phyloP scores from a whole-genome alignment of 768 basidiomycete genomes.

The Gloeophyllum trabeum region DNA sequence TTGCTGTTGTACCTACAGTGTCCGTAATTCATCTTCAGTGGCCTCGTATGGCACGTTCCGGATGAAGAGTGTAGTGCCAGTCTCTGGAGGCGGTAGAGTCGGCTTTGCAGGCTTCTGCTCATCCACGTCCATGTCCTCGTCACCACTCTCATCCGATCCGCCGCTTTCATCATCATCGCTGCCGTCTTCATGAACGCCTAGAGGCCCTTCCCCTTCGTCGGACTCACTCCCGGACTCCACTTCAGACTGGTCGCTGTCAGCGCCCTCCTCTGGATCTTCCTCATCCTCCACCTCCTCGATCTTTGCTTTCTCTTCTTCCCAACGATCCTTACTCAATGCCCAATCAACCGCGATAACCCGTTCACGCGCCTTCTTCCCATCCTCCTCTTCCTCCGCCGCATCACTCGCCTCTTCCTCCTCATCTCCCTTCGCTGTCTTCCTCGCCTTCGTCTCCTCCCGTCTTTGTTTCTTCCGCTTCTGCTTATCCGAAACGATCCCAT shows the following conservation, averaged over 20 bases:
- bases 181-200: neutral
- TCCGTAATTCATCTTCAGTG: slow-evolving; percentile 86
- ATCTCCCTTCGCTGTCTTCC: slow-evolving; percentile 10
- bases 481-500: slow-evolving; percentile 43
- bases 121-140: slow-evolving; percentile 17
- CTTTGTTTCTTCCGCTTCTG: slow-evolving; percentile 58
- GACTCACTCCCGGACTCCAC: slow-evolving; percentile 15
- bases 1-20: slow-evolving; percentile 43
- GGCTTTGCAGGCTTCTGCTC: slow-evolving; percentile 44
- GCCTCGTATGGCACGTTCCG: slow-evolving; percentile 89
- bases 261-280: slow-evolving; percentile 19
- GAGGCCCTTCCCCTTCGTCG: too few relatives aligned
- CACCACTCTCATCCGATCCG: slow-evolving; percentile 15
- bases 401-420: slow-evolving; percentile 14
- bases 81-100: slow-evolving; percentile 70
- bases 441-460: slow-evolving; percentile 30
- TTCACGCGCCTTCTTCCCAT: slow-evolving; percentile 29
- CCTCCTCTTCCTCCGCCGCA: slow-evolving; percentile 21
- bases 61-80: slow-evolving; percentile 87
- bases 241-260: neutral
- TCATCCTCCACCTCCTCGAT: slow-evolving; percentile 23
- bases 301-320: slow-evolving; percentile 71
- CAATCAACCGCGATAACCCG: slow-evolving; percentile 89
- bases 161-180: slow-evolving; percentile 12
- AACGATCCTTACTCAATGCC: slow-evolving; percentile 90